phyloP scores from a whole-genome alignment of 768 basidiomycete species.

The Podaxis carcinomalis region DNA sequence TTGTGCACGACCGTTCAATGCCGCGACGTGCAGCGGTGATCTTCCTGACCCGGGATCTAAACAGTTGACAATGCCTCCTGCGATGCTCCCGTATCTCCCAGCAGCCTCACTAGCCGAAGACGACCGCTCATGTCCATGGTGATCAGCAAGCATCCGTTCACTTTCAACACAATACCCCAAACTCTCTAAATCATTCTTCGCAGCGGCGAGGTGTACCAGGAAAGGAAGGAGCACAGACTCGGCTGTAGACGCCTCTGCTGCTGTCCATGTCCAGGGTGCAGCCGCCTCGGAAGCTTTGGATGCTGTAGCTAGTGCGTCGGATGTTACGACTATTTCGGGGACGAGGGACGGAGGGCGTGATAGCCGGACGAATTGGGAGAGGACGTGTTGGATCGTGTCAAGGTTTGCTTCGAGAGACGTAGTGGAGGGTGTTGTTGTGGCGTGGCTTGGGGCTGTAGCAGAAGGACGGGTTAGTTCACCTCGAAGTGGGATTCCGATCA shows the following conservation, averaged over 20 bases:
- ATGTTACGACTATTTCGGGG: constrained; percentile 32
- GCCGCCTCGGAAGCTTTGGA: constrained; percentile 35
- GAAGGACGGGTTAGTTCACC: constrained; percentile 76
- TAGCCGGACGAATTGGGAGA: constrained; percentile 67
- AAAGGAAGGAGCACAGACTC: constrained; percentile 73
- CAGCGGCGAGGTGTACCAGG: constrained; percentile 75
- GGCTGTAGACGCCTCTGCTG: constrained; percentile 65
- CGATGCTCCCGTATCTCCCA: constrained; percentile 34
- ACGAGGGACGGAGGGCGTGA: constrained; percentile 34
- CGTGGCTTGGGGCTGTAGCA: constrained; percentile 31
- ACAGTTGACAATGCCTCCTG: constrained; percentile 71
- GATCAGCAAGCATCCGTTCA: constrained; percentile 19
- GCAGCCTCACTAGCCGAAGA: constrained; percentile 22
- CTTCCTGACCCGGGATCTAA: constrained; percentile 66
- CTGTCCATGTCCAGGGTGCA: constrained; percentile 78
- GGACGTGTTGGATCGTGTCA: constrained; percentile 58
- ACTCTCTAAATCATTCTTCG: constrained; percentile 61
- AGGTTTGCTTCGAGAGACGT: constrained; percentile 41
- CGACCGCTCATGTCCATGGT: constrained; percentile 10
- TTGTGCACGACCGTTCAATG: constrained; percentile 55
- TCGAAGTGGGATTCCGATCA: constrained; percentile 76
- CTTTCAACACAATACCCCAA: constrained; percentile 56
- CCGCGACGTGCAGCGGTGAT: constrained; percentile 76
- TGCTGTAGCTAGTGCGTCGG: constrained; percentile 33
- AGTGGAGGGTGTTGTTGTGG: constrained; percentile 26